Percentiles rank a stretch among this genome's conserved stretches.
Evolutionary conservation across 805 yeast genomes (phyloP).

Genomic region (Lipomyces yamanashiensis): DNA sequence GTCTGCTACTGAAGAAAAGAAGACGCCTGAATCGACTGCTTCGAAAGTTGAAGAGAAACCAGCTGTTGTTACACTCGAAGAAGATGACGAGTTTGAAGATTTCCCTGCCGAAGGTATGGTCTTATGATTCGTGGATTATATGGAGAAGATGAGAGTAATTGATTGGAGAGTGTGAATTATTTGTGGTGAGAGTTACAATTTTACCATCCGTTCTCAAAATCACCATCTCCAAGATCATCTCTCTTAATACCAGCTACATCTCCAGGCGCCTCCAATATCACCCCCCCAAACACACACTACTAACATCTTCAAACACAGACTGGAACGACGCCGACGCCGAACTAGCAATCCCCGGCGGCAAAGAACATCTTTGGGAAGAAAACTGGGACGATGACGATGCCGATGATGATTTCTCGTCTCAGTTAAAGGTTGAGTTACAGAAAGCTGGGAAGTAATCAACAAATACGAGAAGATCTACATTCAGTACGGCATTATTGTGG

Average conservation of each 20-base stretch:
- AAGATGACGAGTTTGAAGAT: constrained; percentile 97
- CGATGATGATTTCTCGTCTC: constrained; percentile 83
- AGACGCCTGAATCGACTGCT: background rate
- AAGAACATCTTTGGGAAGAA: constrained; percentile 85
- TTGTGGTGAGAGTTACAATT: background rate
- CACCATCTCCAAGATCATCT: no score
- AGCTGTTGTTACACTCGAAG: constrained; percentile 76
- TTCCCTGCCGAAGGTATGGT: constrained; percentile 76
- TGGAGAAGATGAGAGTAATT: no score
- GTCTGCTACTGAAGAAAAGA: constrained; percentile 11
- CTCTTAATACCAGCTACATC: no score
- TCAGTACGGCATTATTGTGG: background rate
- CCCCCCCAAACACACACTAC: background rate
- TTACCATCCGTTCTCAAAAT: no score
- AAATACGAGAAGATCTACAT: background rate
- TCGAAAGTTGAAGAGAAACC: constrained; percentile 24
- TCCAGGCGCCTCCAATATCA: no score
- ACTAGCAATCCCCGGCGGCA: constrained; percentile 49
- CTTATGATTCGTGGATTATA: background rate
- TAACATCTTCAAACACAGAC: constrained; percentile 44
- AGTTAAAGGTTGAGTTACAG: constrained; percentile 53
- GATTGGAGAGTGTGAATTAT: no score
- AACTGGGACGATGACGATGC: constrained; percentile 95
- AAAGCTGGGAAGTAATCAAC: constrained; percentile 3
- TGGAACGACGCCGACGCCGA: constrained; percentile 70